Evolutionary conservation across 2,329 filamentous ascomycete species (phyloP), one percentile per base, ranked within the genome.

Genomic region (Alternaria angustiovoidea): DNA sequence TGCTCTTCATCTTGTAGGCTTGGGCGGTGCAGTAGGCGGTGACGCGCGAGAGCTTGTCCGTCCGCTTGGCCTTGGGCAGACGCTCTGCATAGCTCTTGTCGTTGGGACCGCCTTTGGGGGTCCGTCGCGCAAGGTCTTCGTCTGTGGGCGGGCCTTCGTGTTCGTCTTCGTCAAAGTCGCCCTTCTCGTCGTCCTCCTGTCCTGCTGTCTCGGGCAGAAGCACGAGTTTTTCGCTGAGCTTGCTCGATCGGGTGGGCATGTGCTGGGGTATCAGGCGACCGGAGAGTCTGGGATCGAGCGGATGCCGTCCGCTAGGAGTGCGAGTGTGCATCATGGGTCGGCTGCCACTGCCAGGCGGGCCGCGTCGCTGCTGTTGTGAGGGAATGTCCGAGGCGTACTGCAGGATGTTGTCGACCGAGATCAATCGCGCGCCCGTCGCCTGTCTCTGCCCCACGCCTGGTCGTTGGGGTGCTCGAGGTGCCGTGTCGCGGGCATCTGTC

Each of bases 21-120:
- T 97, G 92, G 0, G 95, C 94, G 0, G 93, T 98, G 78, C 94
- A 98, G 79, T 98, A 99, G 11, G 95, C 95, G 58, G 95, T 99
- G 55, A 98, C 87, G 62, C 95, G 87, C 32, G 94, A 90, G 61
- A 99, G 83, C 79, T 95, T 95, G 70, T 97, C 92, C 12, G 92
- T 90, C 57, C 95, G 85, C 74, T 94, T 88, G 22, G 91, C 86
- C 80, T 99, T 99, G 44, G 95, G 93, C 62, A 98, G 80, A 49
- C 95, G 87, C 80, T 99, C 95, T 6, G 95, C 95, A 79, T 97
- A 97, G 74, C 91, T 97, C 83, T 97, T 98, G 54, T 93, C 85
- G 55, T 81, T 82, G 54, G 84, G 82, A 80, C 86, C 91, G 76
- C 66, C 89, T 83, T 76, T 89, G 85, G 57, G 90, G 75, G 78